These are phyloP conservation scores for Pichia sp. DNA, from an alignment of 1,139 yeast species.

Conservation along the genomic window DNA sequence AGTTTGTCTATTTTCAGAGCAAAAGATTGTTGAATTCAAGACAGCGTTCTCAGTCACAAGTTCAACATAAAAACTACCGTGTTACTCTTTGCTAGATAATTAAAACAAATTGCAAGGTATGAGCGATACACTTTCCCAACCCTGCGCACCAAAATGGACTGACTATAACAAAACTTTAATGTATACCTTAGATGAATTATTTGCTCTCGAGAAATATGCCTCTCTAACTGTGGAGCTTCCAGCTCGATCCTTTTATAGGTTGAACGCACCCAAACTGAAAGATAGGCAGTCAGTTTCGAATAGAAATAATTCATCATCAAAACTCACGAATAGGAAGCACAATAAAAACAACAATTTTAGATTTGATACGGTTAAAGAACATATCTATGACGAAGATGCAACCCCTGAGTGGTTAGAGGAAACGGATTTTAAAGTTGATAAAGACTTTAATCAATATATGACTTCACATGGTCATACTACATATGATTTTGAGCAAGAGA, in stretches of 20 bases:
- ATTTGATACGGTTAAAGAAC: background rate
- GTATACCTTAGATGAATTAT: too few relatives aligned
- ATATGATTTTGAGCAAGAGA: slow-evolving; percentile 26
- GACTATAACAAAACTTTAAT: too few relatives aligned
- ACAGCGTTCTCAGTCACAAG: too few relatives aligned
- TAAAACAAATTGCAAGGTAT: too few relatives aligned
- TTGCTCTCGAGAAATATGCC: slow-evolving; percentile 12
- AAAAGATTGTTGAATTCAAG: too few relatives aligned
- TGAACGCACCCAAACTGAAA: slow-evolving; percentile 12
- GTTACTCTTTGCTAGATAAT: too few relatives aligned
- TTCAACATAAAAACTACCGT: too few relatives aligned
- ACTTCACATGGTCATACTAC: slow-evolving; percentile 22
- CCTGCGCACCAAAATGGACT: too few relatives aligned
- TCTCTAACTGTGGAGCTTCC: slow-evolving; percentile 19
- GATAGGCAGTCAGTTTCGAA: slow-evolving; percentile 9
- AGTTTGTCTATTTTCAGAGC: too few relatives aligned
- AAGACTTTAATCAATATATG: slow-evolving; percentile 21
- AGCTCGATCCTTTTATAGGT: slow-evolving; percentile 20
- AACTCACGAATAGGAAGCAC: background rate
- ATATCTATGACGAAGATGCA: slow-evolving; percentile 16
- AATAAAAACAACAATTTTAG: slow-evolving; percentile 1
- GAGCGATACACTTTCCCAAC: too few relatives aligned
- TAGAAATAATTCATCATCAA: slow-evolving; percentile 1
- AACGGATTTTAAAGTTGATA: slow-evolving; percentile 26
- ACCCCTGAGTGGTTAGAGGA: slow-evolving; percentile 27